A percentile compares a stretch with the other conserved stretches of the same genome.
phyloP scores from a whole-genome alignment of 1,284 basidiomycete genomes.

The Tausonia pullulans region DNA sequence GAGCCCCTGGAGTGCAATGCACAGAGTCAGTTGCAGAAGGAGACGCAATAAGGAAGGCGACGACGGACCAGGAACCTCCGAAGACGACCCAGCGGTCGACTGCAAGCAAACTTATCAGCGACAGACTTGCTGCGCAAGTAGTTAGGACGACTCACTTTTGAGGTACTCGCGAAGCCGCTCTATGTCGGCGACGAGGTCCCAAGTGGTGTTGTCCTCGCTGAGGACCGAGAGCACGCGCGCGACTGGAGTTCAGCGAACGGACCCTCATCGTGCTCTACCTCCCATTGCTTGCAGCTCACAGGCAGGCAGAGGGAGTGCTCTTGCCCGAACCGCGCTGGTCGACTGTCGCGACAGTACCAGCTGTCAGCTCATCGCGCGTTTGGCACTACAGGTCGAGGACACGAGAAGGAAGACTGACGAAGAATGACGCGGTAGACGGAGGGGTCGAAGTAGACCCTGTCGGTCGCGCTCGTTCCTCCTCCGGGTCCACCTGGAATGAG shows the following conservation, averaged over 20 bases:
- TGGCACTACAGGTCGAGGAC: conserved; percentile 8
- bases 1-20: conserved; percentile 51
- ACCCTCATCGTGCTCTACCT: conserved; percentile 88
- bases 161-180: conserved; percentile 68
- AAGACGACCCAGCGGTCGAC: conserved; percentile 85
- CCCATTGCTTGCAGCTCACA: conserved; percentile 23
- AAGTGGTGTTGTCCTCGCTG: conserved; percentile 65
- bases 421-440: conserved; percentile 55
- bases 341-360: conserved; percentile 43
- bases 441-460: conserved; percentile 72
- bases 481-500: conserved; percentile 20
- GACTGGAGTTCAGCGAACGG: too few relatives aligned
- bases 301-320: conserved; percentile 62
- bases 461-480: conserved; percentile 40
- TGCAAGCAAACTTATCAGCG: too few relatives aligned
- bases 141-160: conserved; percentile 21
- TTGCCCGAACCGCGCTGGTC: conserved; percentile 83
- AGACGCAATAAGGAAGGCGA: background rate
- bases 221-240: too few relatives aligned
- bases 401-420: conserved; percentile 2
- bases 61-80: conserved; percentile 70
- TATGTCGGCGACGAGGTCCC: conserved; percentile 84
- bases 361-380: conserved; percentile 40
- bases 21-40: too few relatives aligned
- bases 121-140: too few relatives aligned